Evolutionary conservation across 768 basidiomycete species (phyloP).

Genomic region (Hericium rajendrae): DNA sequence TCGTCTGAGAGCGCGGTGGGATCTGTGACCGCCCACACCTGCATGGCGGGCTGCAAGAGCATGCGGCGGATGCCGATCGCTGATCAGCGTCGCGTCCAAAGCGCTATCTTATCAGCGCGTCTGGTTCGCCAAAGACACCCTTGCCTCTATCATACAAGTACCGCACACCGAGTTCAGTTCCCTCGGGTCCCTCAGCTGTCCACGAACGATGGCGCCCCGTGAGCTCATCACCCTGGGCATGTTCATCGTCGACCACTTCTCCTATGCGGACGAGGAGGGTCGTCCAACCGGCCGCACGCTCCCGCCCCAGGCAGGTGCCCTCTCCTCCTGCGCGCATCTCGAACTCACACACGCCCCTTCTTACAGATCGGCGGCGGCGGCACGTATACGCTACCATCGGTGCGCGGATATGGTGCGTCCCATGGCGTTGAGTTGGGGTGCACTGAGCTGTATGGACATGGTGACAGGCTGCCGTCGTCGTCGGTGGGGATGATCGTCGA

Average conservation of each 20-base stretch:
- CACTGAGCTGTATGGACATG: no score
- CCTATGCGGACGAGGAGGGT: constrained; percentile 49
- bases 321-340: constrained; percentile 17
- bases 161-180: not conserved
- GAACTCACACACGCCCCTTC: no score
- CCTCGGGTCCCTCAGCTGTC: not conserved
- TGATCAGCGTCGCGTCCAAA: not conserved
- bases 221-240: constrained; percentile 68
- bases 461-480: constrained; percentile 54
- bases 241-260: constrained; percentile 85
- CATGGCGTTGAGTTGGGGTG: not conserved
- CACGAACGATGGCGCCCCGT: not conserved
- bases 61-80: not conserved
- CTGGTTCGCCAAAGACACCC: no score
- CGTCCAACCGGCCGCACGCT: constrained; percentile 32
- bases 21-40: constrained; percentile 10
- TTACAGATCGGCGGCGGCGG: constrained; percentile 93
- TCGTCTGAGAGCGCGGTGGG: constrained; percentile 9
- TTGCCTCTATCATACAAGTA: no score
- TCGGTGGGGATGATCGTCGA: constrained; percentile 80
- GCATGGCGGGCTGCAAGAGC: not conserved
- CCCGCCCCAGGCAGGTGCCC: constrained; percentile 40
- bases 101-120: not conserved
- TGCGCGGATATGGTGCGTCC: constrained; percentile 63
- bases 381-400: constrained; percentile 73